A percentile compares a stretch with the other conserved stretches of the same genome.
phyloP scores from a whole-genome alignment of 805 yeast species.

The Metschnikowia baotianmanensis region DNA sequence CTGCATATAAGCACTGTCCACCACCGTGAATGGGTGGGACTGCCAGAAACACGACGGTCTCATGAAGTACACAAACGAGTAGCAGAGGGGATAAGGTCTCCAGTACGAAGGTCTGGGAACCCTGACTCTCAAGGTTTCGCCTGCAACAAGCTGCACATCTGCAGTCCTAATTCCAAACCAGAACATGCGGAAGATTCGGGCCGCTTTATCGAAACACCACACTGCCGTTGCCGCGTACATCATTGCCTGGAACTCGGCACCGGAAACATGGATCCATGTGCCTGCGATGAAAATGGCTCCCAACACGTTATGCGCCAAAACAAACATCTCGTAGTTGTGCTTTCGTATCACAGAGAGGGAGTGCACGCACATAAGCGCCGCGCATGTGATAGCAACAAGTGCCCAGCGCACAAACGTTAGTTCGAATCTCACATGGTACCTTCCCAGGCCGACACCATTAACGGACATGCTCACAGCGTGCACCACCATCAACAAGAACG shows the following conservation, averaged over 20 bases:
- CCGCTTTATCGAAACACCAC: conserved; percentile 42
- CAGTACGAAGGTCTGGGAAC: conserved; percentile 48
- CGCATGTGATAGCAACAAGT: conserved; percentile 28
- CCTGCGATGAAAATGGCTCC: conserved; percentile 47
- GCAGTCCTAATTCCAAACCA: conserved; percentile 38
- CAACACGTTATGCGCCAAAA: conserved; percentile 40
- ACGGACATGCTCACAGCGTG: conserved; percentile 40
- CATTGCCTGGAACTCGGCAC: conserved; percentile 40
- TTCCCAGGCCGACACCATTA: neutral
- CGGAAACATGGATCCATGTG: conserved; percentile 56
- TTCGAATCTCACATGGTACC: neutral
- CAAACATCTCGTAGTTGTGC: conserved; percentile 53
- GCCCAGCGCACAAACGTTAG: conserved; percentile 30
- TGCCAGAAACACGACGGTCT: conserved; percentile 57
- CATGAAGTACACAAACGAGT: conserved; percentile 55
- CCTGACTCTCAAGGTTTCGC: conserved; percentile 46
- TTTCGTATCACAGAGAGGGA: conserved; percentile 53
- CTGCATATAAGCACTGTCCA: conserved; percentile 36
- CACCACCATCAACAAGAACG: conserved; percentile 45
- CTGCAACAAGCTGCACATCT: conserved; percentile 32
- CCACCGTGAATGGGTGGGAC: conserved; percentile 68
- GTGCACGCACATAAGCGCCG: conserved; percentile 45
- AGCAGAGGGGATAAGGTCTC: conserved; percentile 53
- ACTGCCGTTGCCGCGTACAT: conserved; percentile 32
- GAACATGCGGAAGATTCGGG: conserved; percentile 31